These are phyloP conservation scores for Botrytis squamosa DNA, from an alignment of 2,329 filamentous ascomycete genomes.

Conservation along the genomic window DNA sequence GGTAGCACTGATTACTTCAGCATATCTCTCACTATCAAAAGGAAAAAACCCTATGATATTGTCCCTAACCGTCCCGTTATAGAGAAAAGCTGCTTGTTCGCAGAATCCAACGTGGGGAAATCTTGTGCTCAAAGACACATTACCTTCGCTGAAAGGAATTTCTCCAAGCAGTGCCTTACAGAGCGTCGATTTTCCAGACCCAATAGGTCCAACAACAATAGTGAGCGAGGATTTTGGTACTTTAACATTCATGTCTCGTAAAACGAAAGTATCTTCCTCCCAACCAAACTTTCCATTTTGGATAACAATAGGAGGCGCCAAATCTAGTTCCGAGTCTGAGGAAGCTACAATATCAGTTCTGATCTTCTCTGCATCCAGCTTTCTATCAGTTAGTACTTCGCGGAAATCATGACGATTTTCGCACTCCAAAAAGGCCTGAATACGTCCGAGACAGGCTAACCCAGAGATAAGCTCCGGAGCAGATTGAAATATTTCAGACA, in stretches of 20 bases:
- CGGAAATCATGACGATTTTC: not conserved
- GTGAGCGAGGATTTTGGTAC: conserved; percentile 23
- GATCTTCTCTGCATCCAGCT: not conserved
- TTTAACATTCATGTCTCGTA: not conserved
- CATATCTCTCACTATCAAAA: conserved; percentile 34
- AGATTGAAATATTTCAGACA: conserved; percentile 28
- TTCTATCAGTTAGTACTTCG: not conserved
- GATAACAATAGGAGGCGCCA: conserved; percentile 4
- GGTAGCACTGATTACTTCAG: conserved; percentile 29
- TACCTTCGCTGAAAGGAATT: conserved; percentile 20
- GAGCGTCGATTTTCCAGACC: conserved; percentile 35
- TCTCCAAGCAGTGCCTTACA: conserved; percentile 34
- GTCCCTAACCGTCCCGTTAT: conserved; percentile 41
- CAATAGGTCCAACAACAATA: conserved; percentile 36
- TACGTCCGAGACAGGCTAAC: conserved; percentile 9
- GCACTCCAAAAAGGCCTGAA: not conserved
- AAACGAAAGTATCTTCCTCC: not conserved
- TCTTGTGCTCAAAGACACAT: conserved; percentile 11
- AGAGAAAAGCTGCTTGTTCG: conserved; percentile 46
- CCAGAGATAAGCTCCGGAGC: conserved; percentile 27
- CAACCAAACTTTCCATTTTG: conserved; percentile 4
- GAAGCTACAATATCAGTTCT: not conserved
- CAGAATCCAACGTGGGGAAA: conserved; percentile 42
- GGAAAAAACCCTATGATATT: conserved; percentile 21
- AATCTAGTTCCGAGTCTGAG: not conserved